Conservation (phyloP, 1,139 yeast species). For the Yamadazyma atmosphaerica region DNA sequence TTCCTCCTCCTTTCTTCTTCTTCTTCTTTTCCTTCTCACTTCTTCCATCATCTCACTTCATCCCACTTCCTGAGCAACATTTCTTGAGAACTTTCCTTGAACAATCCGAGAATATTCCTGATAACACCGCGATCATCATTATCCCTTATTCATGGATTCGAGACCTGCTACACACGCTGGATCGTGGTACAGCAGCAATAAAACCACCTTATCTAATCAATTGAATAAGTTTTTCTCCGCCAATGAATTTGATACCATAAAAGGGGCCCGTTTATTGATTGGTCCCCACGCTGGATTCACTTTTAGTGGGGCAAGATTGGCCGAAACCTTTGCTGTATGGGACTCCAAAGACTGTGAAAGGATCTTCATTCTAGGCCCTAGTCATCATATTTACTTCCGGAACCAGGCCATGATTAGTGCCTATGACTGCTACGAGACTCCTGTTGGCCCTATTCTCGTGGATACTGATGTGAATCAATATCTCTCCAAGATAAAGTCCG, state of each 20-base stretch:
- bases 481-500: slow-evolving; percentile 3
- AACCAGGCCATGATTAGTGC: slow-evolving; percentile 57
- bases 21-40: too few relatives aligned
- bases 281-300: slow-evolving; percentile 90
- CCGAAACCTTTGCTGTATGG: slow-evolving; percentile 73
- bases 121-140: too few relatives aligned
- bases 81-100: too few relatives aligned
- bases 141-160: too few relatives aligned
- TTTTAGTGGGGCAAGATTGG: slow-evolving; percentile 77
- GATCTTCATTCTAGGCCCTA: slow-evolving; percentile 85
- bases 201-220: slow-evolving; percentile 45
- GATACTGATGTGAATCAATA: slow-evolving; percentile 34
- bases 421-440: slow-evolving; percentile 68
- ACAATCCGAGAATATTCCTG: too few relatives aligned
- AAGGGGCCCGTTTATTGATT: slow-evolving; percentile 63
- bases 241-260: slow-evolving; percentile 22
- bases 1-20: too few relatives aligned
- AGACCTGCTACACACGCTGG: slow-evolving; percentile 67
- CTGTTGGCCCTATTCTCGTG: slow-evolving; percentile 72
- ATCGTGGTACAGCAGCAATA: slow-evolving; percentile 70
- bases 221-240: slow-evolving; percentile 35
- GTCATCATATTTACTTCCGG: slow-evolving; percentile 85
- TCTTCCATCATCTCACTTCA: too few relatives aligned
- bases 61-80: too few relatives aligned
- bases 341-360: slow-evolving; percentile 59